Percentiles rank a stretch among this genome's conserved stretches.
Conservation (phyloP, 2,329 filamentous ascomycete species). For the Rutstroemia sydowiana region DNA sequence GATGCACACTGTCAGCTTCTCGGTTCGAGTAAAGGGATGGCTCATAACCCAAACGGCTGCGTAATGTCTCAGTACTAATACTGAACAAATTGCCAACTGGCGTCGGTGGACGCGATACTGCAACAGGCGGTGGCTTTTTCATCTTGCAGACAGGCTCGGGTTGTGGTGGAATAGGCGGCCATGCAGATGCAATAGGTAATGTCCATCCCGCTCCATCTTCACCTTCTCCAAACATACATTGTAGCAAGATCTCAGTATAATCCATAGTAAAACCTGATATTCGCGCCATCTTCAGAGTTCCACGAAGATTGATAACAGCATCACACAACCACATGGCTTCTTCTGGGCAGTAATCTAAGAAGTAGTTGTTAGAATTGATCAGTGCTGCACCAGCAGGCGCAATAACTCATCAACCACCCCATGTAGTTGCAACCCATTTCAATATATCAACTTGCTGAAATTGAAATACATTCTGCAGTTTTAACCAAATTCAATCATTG, state of each 20-base stretch:
- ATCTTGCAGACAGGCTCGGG: not conserved
- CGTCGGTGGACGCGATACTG: not conserved
- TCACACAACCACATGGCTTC: constrained; percentile 14
- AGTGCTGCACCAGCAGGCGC: not conserved
- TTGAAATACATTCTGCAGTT: no score
- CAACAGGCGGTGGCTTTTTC: not conserved
- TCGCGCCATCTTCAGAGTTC: constrained; percentile 12
- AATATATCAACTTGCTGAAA: no score
- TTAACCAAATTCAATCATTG: no score
- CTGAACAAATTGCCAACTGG: not conserved
- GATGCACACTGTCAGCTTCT: not conserved
- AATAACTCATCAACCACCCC: not conserved
- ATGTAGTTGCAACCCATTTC: no score
- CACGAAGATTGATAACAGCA: constrained; percentile 12
- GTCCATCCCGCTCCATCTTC: not conserved
- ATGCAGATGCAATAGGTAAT: constrained; percentile 6
- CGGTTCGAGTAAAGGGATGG: not conserved
- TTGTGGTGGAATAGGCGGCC: constrained; percentile 8
- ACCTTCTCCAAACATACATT: constrained; percentile 13
- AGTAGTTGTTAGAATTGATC: not conserved
- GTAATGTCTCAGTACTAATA: not conserved
- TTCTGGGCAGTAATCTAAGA: constrained; percentile 14
- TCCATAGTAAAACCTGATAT: constrained; percentile 18
- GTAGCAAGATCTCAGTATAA: constrained; percentile 13
- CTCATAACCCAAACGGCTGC: not conserved